phyloP scores from a whole-genome alignment of 495 filamentous ascomycete genomes.

The Aspergillus incahuasiensis region DNA sequence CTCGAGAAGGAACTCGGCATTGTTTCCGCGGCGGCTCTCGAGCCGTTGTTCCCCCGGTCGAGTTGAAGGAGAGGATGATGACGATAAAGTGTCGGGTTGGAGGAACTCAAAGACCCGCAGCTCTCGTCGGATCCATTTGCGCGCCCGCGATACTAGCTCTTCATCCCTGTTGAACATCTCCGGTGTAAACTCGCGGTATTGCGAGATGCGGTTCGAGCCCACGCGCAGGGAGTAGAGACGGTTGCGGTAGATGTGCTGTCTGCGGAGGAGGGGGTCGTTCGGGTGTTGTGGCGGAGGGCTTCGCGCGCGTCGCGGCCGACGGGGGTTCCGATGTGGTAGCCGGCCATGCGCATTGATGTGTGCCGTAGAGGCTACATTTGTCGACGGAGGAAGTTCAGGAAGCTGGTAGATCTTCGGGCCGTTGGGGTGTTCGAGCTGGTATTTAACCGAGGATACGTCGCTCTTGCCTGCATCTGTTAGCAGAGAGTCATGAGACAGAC shows the following conservation, averaged over 20 bases:
- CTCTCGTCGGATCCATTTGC: slow-evolving; percentile 83
- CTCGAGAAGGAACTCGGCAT: slow-evolving; percentile 85
- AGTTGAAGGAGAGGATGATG: slow-evolving; percentile 19
- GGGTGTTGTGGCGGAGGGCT: slow-evolving; percentile 25
- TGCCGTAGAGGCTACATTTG: slow-evolving; percentile 1
- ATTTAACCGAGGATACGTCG: slow-evolving; percentile 61
- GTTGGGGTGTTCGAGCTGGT: slow-evolving; percentile 49
- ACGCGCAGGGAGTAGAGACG: slow-evolving; percentile 78
- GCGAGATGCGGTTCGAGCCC: slow-evolving; percentile 75
- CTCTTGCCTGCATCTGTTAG: slow-evolving; percentile 49
- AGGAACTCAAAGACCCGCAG: slow-evolving; percentile 83
- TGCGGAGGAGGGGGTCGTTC: slow-evolving; percentile 59
- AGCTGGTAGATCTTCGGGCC: slow-evolving; percentile 54
- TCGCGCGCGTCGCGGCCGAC: slow-evolving; percentile 23
- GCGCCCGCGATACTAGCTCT: slow-evolving; percentile 72
- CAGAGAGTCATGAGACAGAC: neutral
- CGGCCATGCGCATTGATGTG: neutral
- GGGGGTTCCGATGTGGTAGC: slow-evolving; percentile 15
- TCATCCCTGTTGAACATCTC: slow-evolving; percentile 57
- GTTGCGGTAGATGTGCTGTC: slow-evolving; percentile 71
- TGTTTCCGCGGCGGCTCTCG: slow-evolving; percentile 55
- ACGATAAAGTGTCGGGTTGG: slow-evolving; percentile 32
- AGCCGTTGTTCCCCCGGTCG: slow-evolving; percentile 36
- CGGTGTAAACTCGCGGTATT: slow-evolving; percentile 72
- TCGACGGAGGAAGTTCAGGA: slow-evolving; percentile 17